phyloP scores from a whole-genome alignment of 768 basidiomycete genomes.

The Phaeotremella fagi region DNA sequence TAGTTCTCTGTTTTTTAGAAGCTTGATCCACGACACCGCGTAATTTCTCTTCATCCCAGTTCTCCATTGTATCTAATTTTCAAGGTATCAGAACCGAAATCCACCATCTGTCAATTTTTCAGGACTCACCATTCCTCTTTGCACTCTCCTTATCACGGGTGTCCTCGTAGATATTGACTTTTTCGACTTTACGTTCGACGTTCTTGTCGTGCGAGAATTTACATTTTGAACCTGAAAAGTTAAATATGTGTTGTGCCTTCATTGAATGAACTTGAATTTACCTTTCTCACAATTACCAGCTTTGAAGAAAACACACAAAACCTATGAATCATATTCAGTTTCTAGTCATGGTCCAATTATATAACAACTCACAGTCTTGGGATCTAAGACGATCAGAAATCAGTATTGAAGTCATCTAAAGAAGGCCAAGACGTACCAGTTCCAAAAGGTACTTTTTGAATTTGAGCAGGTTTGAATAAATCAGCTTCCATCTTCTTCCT shows the following conservation, averaged over 20 bases:
- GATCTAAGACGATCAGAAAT: constrained; percentile 59
- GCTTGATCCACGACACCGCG: constrained; percentile 65
- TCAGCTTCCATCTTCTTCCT: constrained; percentile 66
- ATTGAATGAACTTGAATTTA: constrained; percentile 11
- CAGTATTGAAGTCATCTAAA: background rate
- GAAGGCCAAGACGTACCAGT: constrained; percentile 52
- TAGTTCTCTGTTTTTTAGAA: constrained; percentile 83
- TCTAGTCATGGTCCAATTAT: background rate
- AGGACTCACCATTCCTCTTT: constrained; percentile 60
- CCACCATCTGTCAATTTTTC: too few relatives aligned
- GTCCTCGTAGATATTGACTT: constrained; percentile 92
- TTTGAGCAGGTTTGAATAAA: constrained; percentile 56
- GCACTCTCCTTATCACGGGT: constrained; percentile 60
- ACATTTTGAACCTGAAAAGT: constrained; percentile 54
- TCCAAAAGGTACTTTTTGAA: constrained; percentile 71
- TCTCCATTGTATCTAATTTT: constrained; percentile 84
- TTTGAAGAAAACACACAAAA: constrained; percentile 88
- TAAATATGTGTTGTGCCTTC: background rate
- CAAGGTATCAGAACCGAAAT: too few relatives aligned
- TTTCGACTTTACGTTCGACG: constrained; percentile 84
- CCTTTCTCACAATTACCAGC: constrained; percentile 91
- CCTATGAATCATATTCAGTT: constrained; percentile 16
- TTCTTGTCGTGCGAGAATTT: constrained; percentile 94
- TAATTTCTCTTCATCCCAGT: constrained; percentile 94
- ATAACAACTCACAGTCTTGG: constrained; percentile 60